A percentile compares a stretch with the other conserved stretches of the same genome.
These are phyloP conservation scores for Tulasnella calospora DNA, from an alignment of 768 basidiomycete genomes.

Conservation along the genomic window DNA sequence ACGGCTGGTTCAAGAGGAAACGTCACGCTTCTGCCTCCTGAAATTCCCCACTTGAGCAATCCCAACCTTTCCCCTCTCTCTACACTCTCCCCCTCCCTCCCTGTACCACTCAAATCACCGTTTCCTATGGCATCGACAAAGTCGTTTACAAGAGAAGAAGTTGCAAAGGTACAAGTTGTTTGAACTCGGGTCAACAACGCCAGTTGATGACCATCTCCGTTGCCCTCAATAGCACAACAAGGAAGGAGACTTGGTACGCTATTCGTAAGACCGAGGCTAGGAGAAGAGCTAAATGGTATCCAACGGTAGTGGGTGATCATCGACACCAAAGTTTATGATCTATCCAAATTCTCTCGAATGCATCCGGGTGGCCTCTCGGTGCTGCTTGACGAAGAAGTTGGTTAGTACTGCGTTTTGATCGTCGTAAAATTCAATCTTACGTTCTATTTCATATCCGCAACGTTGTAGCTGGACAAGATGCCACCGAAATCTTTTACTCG, in stretches of 20 bases:
- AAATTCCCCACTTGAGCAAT: not conserved
- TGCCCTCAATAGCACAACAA: conserved; percentile 57
- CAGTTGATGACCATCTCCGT: not conserved
- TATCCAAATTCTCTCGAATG: conserved; percentile 70
- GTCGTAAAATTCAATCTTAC: not conserved
- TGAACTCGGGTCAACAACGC: not conserved
- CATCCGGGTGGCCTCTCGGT: conserved; percentile 82
- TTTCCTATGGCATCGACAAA: conserved; percentile 33
- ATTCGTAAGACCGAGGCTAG: not conserved
- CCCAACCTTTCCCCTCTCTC: not conserved
- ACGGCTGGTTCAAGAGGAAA: not conserved
- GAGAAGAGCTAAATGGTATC: not conserved
- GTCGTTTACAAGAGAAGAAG: conserved; percentile 60
- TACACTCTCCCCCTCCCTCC: not conserved
- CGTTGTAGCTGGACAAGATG: conserved; percentile 69
- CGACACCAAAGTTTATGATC: conserved; percentile 77
- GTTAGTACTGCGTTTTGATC: conserved; percentile 40
- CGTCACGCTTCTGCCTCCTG: conserved; percentile 12
- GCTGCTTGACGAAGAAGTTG: conserved; percentile 71
- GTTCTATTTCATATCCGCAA: not conserved
- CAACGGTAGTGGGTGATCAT: conserved; percentile 67
- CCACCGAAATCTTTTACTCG: conserved; percentile 81
- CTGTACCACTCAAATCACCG: not conserved
- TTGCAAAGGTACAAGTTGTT: conserved; percentile 53
- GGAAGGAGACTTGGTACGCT: conserved; percentile 55